phyloP scores from a whole-genome alignment of 768 basidiomycete genomes.

The Guyanaporus albipodus region DNA sequence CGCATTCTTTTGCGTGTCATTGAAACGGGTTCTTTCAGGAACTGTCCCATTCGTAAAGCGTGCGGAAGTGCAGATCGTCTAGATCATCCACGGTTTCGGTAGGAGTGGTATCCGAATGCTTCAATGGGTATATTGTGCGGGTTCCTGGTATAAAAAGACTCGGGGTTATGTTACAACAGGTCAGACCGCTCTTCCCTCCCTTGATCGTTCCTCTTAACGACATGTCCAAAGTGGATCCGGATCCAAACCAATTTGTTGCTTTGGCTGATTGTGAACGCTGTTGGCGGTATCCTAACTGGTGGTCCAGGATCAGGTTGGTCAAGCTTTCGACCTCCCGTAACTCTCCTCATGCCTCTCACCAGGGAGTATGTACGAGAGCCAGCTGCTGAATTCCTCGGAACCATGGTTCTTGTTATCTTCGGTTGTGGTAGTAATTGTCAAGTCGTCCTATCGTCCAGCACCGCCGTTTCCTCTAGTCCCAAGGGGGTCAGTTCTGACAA shows the following conservation, averaged over 20 bases:
- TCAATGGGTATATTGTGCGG: not conserved
- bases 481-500: slow-evolving; percentile 49
- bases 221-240: slow-evolving; percentile 21
- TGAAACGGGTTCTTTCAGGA: not conserved
- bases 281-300: slow-evolving; percentile 44
- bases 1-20: not conserved
- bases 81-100: slow-evolving; percentile 4
- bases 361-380: slow-evolving; percentile 53
- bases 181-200: not conserved
- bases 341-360: slow-evolving; percentile 4
- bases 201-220: slow-evolving; percentile 1
- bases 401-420: slow-evolving; percentile 55
- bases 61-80: not conserved
- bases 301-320: slow-evolving; percentile 52
- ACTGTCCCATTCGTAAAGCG: too few species aligned
- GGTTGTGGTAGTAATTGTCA: slow-evolving; percentile 59
- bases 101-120: not conserved
- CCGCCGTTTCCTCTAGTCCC: slow-evolving; percentile 41
- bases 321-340: not conserved
- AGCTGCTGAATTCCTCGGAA: slow-evolving; percentile 61
- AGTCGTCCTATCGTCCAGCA: slow-evolving; percentile 44
- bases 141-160: slow-evolving; percentile 22
- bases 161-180: not conserved
- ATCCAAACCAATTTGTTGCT: slow-evolving; percentile 5
- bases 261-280: slow-evolving; percentile 34